A percentile compares a stretch with the other conserved stretches of the same genome.
These are phyloP conservation scores for Sanguinoderma infundibulare DNA, from an alignment of 1,284 basidiomycete species.

Conservation along the genomic window DNA sequence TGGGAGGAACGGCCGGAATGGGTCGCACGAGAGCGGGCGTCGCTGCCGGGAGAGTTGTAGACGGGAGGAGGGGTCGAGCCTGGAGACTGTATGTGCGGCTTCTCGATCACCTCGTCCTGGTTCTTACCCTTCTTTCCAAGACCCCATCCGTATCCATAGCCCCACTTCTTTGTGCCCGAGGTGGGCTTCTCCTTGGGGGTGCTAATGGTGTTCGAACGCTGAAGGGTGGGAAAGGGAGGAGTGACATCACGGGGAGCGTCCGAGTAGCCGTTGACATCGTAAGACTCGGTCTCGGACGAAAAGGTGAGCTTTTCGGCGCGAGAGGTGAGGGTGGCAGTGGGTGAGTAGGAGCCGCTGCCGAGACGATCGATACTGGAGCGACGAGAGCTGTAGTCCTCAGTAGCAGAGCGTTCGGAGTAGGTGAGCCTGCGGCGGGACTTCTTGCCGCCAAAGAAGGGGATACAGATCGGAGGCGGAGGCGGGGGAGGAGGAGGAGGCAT, in stretches of 20 bases:
- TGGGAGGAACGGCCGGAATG: slow-evolving; percentile 37
- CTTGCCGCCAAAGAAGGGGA: slow-evolving; percentile 32
- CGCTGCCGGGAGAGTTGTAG: slow-evolving; percentile 36
- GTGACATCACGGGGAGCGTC: slow-evolving; percentile 36
- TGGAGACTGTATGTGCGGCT: slow-evolving; percentile 17
- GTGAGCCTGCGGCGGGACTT: slow-evolving; percentile 34
- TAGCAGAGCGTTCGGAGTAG: slow-evolving; percentile 29
- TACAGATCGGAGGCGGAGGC: slow-evolving; percentile 35
- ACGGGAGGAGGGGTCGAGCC: slow-evolving; percentile 40
- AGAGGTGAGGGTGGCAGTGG: slow-evolving; percentile 43
- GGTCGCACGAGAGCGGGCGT: slow-evolving; percentile 32
- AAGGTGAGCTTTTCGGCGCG: slow-evolving; percentile 43
- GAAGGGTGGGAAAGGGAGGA: slow-evolving; percentile 26
- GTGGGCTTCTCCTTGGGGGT: slow-evolving; percentile 18
- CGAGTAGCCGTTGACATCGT: slow-evolving; percentile 30
- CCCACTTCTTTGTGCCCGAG: slow-evolving; percentile 45
- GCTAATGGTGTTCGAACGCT: slow-evolving; percentile 29
- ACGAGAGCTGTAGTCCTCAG: slow-evolving; percentile 33
- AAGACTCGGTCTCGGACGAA: slow-evolving; percentile 41
- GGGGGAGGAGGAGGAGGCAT: slow-evolving; percentile 37
- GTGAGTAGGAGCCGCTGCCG: slow-evolving; percentile 39
- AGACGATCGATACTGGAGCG: slow-evolving; percentile 34
- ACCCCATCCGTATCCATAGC: slow-evolving; percentile 77
- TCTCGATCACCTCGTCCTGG: slow-evolving; percentile 44
- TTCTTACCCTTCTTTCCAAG: slow-evolving; percentile 60